phyloP scores from a whole-genome alignment of 345 rosid species.

The Sisymbrium altissimum region DNA sequence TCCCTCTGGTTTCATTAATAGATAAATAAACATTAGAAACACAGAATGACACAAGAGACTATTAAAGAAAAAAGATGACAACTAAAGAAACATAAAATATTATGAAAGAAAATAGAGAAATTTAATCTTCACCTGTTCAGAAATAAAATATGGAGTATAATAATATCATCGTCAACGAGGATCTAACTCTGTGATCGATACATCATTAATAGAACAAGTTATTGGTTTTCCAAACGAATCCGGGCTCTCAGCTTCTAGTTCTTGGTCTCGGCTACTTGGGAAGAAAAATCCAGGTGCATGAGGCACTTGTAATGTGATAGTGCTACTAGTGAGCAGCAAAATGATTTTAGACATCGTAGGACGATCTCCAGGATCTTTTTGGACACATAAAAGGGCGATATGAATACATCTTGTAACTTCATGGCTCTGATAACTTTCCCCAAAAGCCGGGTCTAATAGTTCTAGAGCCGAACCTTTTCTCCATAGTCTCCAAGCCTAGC shows the following conservation, averaged over 20 bases:
- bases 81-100: neutral
- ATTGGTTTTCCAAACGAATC: neutral
- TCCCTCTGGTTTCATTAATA: neutral
- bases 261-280: neutral
- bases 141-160: too few species aligned
- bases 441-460: neutral
- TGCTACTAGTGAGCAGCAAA: slow-evolving; percentile 1
- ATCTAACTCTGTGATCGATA: neutral
- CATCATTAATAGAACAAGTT: slow-evolving; percentile 5
- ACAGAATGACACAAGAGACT: neutral
- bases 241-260: neutral
- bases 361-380: slow-evolving; percentile 18
- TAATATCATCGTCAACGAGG: neutral
- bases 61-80: neutral
- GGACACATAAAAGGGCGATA: slow-evolving; percentile 30
- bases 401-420: slow-evolving; percentile 25
- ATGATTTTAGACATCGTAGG: slow-evolving; percentile 23
- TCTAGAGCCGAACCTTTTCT: slow-evolving; percentile 1
- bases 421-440: neutral
- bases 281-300: slow-evolving; percentile 7
- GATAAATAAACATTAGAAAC: neutral
- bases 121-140: too few species aligned
- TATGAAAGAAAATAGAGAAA: neutral
- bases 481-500: slow-evolving; percentile 31
- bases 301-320: slow-evolving; percentile 13